Evolutionary conservation across 1,284 basidiomycete genomes (phyloP), one percentile per base, ranked within the genome.

Genomic region (Naganishia cerealis): DNA sequence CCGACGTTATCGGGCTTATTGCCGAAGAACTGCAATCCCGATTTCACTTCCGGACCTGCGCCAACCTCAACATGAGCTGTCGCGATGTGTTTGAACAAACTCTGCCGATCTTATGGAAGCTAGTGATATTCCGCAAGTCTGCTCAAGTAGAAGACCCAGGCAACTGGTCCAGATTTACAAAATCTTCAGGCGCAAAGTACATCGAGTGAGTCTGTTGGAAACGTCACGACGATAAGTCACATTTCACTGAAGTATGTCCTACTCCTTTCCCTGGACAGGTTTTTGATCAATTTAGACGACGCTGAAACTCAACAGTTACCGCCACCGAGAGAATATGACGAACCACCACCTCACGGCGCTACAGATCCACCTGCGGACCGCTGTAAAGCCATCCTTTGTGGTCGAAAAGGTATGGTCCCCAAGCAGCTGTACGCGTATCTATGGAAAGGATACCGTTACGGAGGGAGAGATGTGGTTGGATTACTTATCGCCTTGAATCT

Each of bases 11-110:
- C 2, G 21, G 13, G 13, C 24, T 50, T n/a, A 61, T 61, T 18
- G 46, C 58, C 18, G 16, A 50, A 29, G 46, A 36, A 13, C 58
- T 61, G 0, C 24, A 36, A 15, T 61, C 46, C 7, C 16, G 18
- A 16, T n/a, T 13, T 21, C 29, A 48, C 18, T 61, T 48, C 58
- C 29, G 58, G 24, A 61, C 58, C 36, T 50, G 58, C 26, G 58
- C 58, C 38, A 61, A 48, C 36, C 58, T 61, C 29, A 50, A 48
- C 18, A 29, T 21, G 29, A 38, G 43, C 4, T 61, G 58, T 24
- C 43, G 46, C 26, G 42, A 29, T 36, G 43, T 61, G 1, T 33
- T 9, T 36, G 18, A 46, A 2, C 24, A 61, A 18, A 61, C 58
- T 12, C n/a, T 48, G 33, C 15, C 58, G 13, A 46, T 50, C 6